A percentile compares a stretch with the other conserved stretches of the same genome.
phyloP scores from a whole-genome alignment of 495 filamentous ascomycete species.

The Penicillium cinerascens region DNA sequence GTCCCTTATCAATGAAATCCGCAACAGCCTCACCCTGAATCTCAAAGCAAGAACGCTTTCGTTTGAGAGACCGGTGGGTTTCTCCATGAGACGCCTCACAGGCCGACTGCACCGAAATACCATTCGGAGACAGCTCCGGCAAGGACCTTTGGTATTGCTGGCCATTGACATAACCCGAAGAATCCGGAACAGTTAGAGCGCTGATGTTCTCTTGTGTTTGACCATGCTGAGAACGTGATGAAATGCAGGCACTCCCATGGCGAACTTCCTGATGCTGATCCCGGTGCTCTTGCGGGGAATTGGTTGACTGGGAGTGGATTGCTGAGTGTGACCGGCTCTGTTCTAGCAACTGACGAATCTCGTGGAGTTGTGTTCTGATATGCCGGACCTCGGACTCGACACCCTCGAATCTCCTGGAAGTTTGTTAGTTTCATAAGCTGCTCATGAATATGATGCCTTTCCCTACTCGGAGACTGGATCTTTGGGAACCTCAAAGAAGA shows the following conservation, averaged over 20 bases:
- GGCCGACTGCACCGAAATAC: slow-evolving; percentile 2
- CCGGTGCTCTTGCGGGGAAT: slow-evolving; percentile 2
- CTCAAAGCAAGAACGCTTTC: slow-evolving; percentile 36
- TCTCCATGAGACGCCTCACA: slow-evolving; percentile 3
- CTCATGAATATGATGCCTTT: neutral
- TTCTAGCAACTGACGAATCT: slow-evolving; percentile 26
- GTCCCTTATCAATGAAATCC: slow-evolving; percentile 36
- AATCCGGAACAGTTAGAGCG: neutral
- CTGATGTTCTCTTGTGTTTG: neutral
- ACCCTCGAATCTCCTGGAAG: slow-evolving; percentile 27
- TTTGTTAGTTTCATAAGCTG: neutral
- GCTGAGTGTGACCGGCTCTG: neutral
- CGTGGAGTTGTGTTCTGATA: slow-evolving; percentile 28
- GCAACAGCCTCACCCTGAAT: slow-evolving; percentile 31
- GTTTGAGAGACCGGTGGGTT: slow-evolving; percentile 13
- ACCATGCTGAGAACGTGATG: slow-evolving; percentile 6
- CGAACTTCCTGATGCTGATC: slow-evolving; percentile 1
- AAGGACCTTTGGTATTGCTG: slow-evolving; percentile 8
- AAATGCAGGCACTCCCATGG: slow-evolving; percentile 7
- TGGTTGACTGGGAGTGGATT: neutral
- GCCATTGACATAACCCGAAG: neutral
- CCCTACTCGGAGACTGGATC: slow-evolving; percentile 33
- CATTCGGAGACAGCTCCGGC: slow-evolving; percentile 14
- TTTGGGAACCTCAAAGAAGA: slow-evolving; percentile 38
- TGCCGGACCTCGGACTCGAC: slow-evolving; percentile 32